Conservation (phyloP, 352 stramenopile species). For the Aphanomyces astaci region DNA sequence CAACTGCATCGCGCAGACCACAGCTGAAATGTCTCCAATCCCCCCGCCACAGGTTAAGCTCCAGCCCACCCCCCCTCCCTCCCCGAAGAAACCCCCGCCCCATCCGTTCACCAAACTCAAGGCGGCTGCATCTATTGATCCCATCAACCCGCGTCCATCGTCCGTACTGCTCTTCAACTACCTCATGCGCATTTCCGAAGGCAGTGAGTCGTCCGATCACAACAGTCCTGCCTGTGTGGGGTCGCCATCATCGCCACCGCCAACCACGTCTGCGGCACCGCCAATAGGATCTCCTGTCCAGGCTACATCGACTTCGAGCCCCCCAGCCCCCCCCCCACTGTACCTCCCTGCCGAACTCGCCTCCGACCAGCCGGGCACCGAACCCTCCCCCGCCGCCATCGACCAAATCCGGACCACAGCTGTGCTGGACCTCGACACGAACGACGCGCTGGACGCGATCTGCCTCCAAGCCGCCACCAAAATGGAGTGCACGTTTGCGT, state of each 20-base stretch:
- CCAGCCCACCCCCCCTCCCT: not conserved
- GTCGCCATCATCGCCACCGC: not conserved
- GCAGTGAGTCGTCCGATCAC: not conserved
- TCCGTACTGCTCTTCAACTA: not conserved
- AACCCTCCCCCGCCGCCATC: not conserved
- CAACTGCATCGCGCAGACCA: not conserved
- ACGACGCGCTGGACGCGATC: constrained; percentile 16
- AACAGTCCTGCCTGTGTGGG: not conserved
- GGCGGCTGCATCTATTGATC: not conserved
- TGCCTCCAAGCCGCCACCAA: constrained; percentile 3
- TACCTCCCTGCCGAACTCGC: not conserved
- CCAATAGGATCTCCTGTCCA: not conserved
- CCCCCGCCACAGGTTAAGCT: not conserved
- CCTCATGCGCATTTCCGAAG: constrained; percentile 5
- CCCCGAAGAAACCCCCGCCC: not conserved
- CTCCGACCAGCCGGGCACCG: not conserved
- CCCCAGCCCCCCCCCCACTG: not conserved
- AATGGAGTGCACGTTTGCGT: constrained; percentile 21
- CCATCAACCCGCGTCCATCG: not conserved
- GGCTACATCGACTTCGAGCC: not conserved
- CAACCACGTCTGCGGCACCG: not conserved
- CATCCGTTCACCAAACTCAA: not conserved
- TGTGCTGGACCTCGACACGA: constrained; percentile 13
- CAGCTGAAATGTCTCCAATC: not conserved
- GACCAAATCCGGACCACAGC: not conserved